Evolutionary conservation across 352 stramenopile genomes (phyloP).

Genomic region (Phytophthora constricta): DNA sequence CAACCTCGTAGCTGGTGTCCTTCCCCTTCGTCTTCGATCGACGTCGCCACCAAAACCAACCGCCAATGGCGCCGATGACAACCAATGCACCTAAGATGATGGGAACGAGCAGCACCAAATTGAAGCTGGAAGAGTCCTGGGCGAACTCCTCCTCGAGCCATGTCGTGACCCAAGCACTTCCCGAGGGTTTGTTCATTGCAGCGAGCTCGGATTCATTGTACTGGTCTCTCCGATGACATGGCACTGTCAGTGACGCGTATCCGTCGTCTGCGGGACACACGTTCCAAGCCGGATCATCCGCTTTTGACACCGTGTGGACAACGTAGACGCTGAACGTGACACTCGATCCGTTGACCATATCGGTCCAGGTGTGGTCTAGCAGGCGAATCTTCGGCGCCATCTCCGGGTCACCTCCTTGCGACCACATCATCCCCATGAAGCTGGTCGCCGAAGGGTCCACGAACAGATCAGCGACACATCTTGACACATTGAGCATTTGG

Average conservation of each 20-base stretch:
- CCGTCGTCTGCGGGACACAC: constrained; percentile 4
- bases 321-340: constrained; percentile 26
- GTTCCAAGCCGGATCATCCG: constrained; percentile 11
- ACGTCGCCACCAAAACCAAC: constrained; percentile 24
- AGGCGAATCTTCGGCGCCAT: constrained; percentile 25
- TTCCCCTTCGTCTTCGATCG: constrained; percentile 4
- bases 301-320: constrained; percentile 25
- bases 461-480: constrained; percentile 37
- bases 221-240: constrained; percentile 13
- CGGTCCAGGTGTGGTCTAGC: constrained; percentile 27
- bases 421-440: constrained; percentile 35
- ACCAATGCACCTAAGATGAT: constrained; percentile 21
- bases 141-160: constrained; percentile 29
- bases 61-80: constrained; percentile 4
- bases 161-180: constrained; percentile 19
- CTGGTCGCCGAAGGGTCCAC: not conserved
- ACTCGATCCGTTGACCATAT: constrained; percentile 6
- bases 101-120: constrained; percentile 12
- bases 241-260: constrained; percentile 26
- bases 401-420: constrained; percentile 20
- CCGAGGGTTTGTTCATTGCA: constrained; percentile 13
- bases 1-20: constrained; percentile 9
- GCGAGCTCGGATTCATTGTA: constrained; percentile 11
- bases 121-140: constrained; percentile 1
- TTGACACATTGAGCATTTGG: constrained; percentile 37